Percentiles rank a stretch among this genome's conserved stretches.
Conservation (phyloP, 1,284 basidiomycete species). For the Waitea zeae region DNA sequence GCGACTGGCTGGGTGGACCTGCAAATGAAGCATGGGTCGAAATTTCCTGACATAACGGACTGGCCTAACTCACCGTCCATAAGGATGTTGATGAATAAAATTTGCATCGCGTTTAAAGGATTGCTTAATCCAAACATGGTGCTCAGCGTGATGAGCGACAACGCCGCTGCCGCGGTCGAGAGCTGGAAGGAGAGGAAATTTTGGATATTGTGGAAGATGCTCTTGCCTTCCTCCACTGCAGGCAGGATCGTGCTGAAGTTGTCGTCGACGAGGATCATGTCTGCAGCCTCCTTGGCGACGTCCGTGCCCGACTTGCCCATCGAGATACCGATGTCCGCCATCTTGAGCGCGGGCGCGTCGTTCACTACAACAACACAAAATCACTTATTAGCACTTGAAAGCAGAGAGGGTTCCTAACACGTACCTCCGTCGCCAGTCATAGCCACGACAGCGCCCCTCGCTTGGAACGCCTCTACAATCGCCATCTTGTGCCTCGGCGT, state of each 20-base stretch:
- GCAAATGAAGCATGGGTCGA: background rate
- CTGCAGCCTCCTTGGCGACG: slow-evolving; percentile 95
- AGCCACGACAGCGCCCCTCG: slow-evolving; percentile 78
- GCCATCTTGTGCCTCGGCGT: slow-evolving; percentile 96
- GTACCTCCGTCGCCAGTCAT: slow-evolving; percentile 92
- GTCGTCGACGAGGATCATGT: slow-evolving; percentile 94
- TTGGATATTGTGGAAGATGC: slow-evolving; percentile 97
- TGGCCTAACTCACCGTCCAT: slow-evolving; percentile 67
- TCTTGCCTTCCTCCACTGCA: slow-evolving; percentile 96
- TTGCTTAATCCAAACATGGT: slow-evolving; percentile 82
- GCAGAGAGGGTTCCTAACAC: too few relatives aligned
- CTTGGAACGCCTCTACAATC: slow-evolving; percentile 87
- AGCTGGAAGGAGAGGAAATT: slow-evolving; percentile 97
- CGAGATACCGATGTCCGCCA: slow-evolving; percentile 95
- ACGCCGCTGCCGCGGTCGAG: slow-evolving; percentile 87
- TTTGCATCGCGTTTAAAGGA: slow-evolving; percentile 97
- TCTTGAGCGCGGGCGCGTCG: slow-evolving; percentile 91
- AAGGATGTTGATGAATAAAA: slow-evolving; percentile 95
- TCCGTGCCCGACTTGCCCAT: slow-evolving; percentile 98
- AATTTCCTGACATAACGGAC: background rate
- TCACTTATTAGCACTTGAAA: background rate
- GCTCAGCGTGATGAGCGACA: slow-evolving; percentile 88
- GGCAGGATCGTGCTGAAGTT: slow-evolving; percentile 91
- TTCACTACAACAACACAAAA: slow-evolving; percentile 45
- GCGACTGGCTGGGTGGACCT: slow-evolving; percentile 90